phyloP scores from a whole-genome alignment of 2,329 filamentous ascomycete genomes.

The Talaromyces sp. region DNA sequence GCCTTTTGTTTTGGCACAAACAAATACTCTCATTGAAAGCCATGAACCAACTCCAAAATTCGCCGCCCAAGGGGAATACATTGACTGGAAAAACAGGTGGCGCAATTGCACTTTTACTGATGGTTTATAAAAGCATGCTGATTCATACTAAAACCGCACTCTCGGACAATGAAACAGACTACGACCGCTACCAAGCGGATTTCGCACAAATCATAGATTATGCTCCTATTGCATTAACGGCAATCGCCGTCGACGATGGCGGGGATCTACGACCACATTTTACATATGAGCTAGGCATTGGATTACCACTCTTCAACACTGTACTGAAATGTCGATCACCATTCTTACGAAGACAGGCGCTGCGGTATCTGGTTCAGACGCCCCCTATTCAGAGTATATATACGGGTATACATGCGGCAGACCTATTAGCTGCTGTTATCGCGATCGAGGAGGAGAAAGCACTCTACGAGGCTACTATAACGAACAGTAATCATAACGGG shows the following conservation, averaged over 20 bases:
- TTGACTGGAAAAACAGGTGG: neutral
- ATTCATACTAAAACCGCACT: neutral
- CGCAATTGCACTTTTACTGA: neutral
- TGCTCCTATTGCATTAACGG: neutral
- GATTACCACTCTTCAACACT: neutral
- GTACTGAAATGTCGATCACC: neutral
- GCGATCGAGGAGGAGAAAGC: neutral
- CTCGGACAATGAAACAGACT: neutral
- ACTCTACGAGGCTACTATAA: neutral
- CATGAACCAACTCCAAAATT: neutral
- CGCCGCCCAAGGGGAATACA: neutral
- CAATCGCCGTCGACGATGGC: neutral
- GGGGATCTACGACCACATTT: neutral
- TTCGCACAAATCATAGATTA: neutral
- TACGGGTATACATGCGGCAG: neutral
- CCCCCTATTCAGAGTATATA: neutral
- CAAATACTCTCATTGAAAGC: neutral
- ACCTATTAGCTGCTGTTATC: neutral
- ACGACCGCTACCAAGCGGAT: neutral
- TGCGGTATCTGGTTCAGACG: neutral
- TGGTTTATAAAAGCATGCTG: neutral
- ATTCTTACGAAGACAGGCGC: neutral
- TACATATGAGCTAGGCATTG: neutral
- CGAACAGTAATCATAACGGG: neutral
- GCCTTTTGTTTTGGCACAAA: neutral